Evolutionary conservation across 495 filamentous ascomycete genomes (phyloP), one percentile per base, ranked within the genome.

Genomic region (Astrothelium macrocarpum): DNA sequence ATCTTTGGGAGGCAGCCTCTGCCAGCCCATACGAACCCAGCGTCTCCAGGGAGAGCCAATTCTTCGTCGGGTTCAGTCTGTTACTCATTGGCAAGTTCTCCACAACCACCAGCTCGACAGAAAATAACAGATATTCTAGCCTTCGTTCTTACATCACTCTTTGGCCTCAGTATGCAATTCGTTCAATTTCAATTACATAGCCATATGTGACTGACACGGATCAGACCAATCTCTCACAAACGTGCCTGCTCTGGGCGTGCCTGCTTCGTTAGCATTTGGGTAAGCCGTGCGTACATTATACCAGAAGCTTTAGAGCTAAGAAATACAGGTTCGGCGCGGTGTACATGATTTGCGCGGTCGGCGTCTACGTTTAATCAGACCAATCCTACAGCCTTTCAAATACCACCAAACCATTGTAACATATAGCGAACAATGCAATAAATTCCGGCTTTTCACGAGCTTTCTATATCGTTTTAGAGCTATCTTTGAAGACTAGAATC

Each of bases 341-440:
- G 25, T 95, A 90, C 80, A 93, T 96, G 86, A 97, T 98, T 73
- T 98, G 94, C 76, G 94, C 91, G 26, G 94, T 91, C 73, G 94
- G 94, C 71, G 95, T 98, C 72, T 98, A 98, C 86, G 94, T 98
- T 76, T 98, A 85, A 79, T 2, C 20, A 36, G 49, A 56, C 23
- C 49, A 56, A 9, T 26, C 20, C 20, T 56, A 56, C 11, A 28
- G 9, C 29, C 29, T 18, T 20, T 20, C 7, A 9, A 56, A 29
- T 29, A 9, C 49, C 23, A 5, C 23, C 5, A 56, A 29, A 28
- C 26, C 25, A 56, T 25, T 56, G 49, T 56, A 56, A n/a, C 49
- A 56, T 49, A 49, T 26, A 56, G 49, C 29, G 49, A 56, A 56
- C 49, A 56, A 56, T 56, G 49, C 5, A 29, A 56, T 56, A 56